Conservation (phyloP, 805 yeast species). For the Debaryomyces castellii region DNA sequence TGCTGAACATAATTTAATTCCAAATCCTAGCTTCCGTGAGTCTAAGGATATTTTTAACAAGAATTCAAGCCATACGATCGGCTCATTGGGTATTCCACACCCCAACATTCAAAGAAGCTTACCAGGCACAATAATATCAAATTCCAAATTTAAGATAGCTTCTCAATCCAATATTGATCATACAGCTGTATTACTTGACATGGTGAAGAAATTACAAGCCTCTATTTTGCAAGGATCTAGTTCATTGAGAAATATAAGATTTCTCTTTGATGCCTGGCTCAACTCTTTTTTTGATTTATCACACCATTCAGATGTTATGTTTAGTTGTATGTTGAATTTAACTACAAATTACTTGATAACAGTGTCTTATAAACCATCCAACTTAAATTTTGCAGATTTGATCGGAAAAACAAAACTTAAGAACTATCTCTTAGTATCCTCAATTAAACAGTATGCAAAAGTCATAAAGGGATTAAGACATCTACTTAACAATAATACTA, state of each 20-base stretch:
- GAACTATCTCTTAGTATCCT: constrained; percentile 27
- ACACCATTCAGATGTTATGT: constrained; percentile 24
- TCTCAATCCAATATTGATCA: constrained; percentile 5
- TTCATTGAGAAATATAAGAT: constrained; percentile 24
- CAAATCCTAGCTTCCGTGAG: not conserved
- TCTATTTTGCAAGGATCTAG: constrained; percentile 24
- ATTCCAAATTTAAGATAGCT: constrained; percentile 1
- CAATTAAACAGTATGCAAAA: constrained; percentile 35
- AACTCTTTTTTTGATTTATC: constrained; percentile 28
- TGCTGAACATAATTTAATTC: not conserved
- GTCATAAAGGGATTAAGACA: constrained; percentile 34
- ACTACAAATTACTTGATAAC: constrained; percentile 39
- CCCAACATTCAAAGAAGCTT: not conserved
- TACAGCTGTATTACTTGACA: constrained; percentile 2
- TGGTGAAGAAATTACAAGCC: constrained; percentile 12
- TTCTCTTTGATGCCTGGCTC: constrained; percentile 33
- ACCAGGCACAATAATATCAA: constrained; percentile 8
- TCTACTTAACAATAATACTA: constrained; percentile 24
- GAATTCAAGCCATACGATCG: not conserved
- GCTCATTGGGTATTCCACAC: not conserved
- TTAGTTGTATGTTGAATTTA: constrained; percentile 36
- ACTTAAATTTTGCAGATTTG: constrained; percentile 10
- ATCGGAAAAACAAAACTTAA: constrained; percentile 15
- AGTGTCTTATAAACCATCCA: not conserved
- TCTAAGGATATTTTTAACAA: not conserved